These are phyloP conservation scores for Diaporthe destruens DNA, from an alignment of 2,329 filamentous ascomycete genomes.

Conservation along the genomic window DNA sequence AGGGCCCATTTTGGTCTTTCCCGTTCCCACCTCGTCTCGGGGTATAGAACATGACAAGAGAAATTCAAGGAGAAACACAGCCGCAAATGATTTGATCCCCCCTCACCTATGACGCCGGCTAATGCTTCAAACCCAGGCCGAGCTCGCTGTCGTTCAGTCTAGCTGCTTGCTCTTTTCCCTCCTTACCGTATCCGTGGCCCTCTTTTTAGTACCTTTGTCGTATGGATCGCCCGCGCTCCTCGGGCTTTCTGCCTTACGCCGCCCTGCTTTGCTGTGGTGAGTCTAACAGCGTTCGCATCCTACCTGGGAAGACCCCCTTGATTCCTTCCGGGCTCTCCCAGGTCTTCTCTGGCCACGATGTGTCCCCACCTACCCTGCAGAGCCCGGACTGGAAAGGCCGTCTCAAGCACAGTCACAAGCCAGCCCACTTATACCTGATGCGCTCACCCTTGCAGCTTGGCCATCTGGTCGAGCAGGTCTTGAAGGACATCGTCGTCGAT, in stretches of 20 bases:
- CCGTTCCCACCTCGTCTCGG: slow-evolving; percentile 32
- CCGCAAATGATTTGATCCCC: slow-evolving; percentile 35
- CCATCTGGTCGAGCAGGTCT: slow-evolving; percentile 89
- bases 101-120: slow-evolving; percentile 40
- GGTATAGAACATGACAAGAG: slow-evolving; percentile 40
- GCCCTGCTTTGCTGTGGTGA: not conserved
- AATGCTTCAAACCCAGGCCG: slow-evolving; percentile 39
- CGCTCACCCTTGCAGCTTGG: slow-evolving; percentile 71
- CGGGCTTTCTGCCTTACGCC: not conserved
- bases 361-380: not conserved
- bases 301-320: not conserved
- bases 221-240: not conserved
- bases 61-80: slow-evolving; percentile 20
- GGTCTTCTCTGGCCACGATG: not conserved
- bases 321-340: not conserved
- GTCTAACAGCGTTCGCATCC: not conserved
- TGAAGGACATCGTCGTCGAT: slow-evolving; percentile 91
- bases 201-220: not conserved
- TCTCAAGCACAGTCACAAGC: not conserved
- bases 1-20: slow-evolving; percentile 35
- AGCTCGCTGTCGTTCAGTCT: slow-evolving; percentile 41
- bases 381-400: not conserved
- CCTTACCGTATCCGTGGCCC: slow-evolving; percentile 39
- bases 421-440: no score
- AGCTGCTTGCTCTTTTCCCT: slow-evolving; percentile 39